Evolutionary conservation across 2,329 filamentous ascomycete genomes (phyloP).

Genomic region (Rutstroemia sp.): DNA sequence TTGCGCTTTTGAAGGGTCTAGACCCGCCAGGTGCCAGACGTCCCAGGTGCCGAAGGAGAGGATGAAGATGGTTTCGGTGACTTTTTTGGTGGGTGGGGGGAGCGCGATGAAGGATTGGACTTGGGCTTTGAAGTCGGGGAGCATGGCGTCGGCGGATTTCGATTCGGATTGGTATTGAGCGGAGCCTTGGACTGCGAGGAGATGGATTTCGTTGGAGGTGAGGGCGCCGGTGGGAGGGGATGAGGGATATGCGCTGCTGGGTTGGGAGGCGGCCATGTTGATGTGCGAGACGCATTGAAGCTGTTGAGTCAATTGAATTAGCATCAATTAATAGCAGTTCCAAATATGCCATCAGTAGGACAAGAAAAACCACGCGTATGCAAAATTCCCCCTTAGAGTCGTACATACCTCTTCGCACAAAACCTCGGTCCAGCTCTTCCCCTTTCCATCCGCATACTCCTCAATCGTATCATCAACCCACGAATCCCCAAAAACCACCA

Average conservation of each 20-base stretch:
- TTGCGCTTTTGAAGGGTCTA: conserved; percentile 15
- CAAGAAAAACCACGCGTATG: background rate
- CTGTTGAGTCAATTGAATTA: conserved; percentile 11
- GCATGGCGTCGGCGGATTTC: conserved; percentile 1
- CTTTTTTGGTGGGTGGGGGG: conserved; percentile 10
- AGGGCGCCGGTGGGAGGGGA: conserved; percentile 21
- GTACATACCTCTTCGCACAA: conserved; percentile 26
- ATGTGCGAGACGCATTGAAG: conserved; percentile 26
- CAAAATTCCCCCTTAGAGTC: background rate
- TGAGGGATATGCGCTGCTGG: conserved; percentile 14
- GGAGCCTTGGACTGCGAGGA: background rate
- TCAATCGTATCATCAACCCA: conserved; percentile 25
- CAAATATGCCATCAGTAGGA: background rate
- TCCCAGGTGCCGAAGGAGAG: conserved; percentile 30
- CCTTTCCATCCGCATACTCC: conserved; percentile 11
- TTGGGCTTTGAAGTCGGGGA: conserved; percentile 26
- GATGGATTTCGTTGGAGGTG: conserved; percentile 20
- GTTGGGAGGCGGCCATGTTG: conserved; percentile 25
- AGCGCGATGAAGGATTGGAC: conserved; percentile 23
- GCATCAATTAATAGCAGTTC: background rate
- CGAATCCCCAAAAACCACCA: conserved; percentile 29
- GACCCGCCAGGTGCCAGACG: conserved; percentile 23
- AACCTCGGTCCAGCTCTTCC: conserved; percentile 24
- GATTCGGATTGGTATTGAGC: background rate
- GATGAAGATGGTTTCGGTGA: conserved; percentile 23